Evolutionary conservation across 2,329 filamentous ascomycete genomes (phyloP).

Genomic region (Aspergillus sp.): DNA sequence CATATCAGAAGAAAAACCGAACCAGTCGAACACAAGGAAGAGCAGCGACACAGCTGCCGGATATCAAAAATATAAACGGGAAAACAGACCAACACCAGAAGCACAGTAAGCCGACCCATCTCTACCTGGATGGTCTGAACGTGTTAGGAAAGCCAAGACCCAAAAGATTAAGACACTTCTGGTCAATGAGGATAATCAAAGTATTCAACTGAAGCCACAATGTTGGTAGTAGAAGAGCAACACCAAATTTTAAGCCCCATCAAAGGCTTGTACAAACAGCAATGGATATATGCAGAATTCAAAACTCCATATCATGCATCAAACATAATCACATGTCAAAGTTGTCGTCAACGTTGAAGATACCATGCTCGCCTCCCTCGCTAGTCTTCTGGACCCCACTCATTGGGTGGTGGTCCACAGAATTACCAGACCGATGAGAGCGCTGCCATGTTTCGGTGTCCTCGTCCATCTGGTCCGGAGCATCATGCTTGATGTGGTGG

Average conservation of each 20-base stretch:
- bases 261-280: slow-evolving; percentile 30
- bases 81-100: slow-evolving; percentile 1
- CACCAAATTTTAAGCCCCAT: slow-evolving; percentile 19
- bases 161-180: neutral
- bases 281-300: slow-evolving; percentile 29
- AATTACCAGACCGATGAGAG: slow-evolving; percentile 28
- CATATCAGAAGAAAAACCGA: neutral
- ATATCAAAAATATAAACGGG: slow-evolving; percentile 13
- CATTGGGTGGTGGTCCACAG: slow-evolving; percentile 43
- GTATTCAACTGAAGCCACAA: neutral
- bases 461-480: slow-evolving; percentile 42
- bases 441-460: slow-evolving; percentile 34
- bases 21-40: slow-evolving; percentile 5
- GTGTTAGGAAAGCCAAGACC: neutral
- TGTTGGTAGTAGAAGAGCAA: slow-evolving; percentile 1
- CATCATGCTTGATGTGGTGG: slow-evolving; percentile 43
- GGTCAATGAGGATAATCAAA: neutral
- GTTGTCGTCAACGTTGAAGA: slow-evolving; percentile 45
- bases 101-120: neutral
- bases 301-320: slow-evolving; percentile 39
- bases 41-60: slow-evolving; percentile 9
- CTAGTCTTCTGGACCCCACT: slow-evolving; percentile 41
- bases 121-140: neutral
- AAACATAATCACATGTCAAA: slow-evolving; percentile 45
- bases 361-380: slow-evolving; percentile 37